Conservation (phyloP, 495 filamentous ascomycete species). For the Symbiotaphrina buchneri region DNA sequence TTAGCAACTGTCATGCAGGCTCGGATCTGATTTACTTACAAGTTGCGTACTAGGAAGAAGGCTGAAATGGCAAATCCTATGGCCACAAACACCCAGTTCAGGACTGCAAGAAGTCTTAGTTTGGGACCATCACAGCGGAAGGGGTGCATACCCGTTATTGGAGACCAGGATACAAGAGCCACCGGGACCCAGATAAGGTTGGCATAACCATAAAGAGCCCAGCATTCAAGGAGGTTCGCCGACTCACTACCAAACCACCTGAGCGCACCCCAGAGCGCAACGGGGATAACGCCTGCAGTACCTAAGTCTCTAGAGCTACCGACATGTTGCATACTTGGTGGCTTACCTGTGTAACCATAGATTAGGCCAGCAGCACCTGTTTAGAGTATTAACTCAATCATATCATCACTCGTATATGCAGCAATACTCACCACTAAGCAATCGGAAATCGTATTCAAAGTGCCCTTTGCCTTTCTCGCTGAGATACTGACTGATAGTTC, state of each 20-base stretch:
- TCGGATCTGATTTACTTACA: no score
- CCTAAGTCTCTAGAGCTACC: neutral
- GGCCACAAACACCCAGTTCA: constrained; percentile 87
- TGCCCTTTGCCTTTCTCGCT: constrained; percentile 31
- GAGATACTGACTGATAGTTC: constrained; percentile 81
- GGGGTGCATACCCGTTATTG: constrained; percentile 27
- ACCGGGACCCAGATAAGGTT: constrained; percentile 96
- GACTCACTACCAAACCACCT: constrained; percentile 83
- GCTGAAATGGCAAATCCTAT: constrained; percentile 75
- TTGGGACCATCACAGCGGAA: no score
- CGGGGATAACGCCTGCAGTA: constrained; percentile 43
- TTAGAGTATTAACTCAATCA: neutral
- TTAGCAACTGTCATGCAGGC: constrained; percentile 1
- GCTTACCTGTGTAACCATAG: constrained; percentile 60
- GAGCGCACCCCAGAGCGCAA: constrained; percentile 68
- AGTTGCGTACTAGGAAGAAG: constrained; percentile 71
- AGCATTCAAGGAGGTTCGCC: constrained; percentile 80
- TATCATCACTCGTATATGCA: constrained; percentile 1
- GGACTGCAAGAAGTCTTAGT: constrained; percentile 14
- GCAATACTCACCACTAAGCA: constrained; percentile 37
- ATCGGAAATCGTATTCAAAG: constrained; percentile 70
- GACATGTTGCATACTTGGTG: neutral
- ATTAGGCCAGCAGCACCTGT: constrained; percentile 68
- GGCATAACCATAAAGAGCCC: constrained; percentile 82
- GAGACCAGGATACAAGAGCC: constrained; percentile 75